phyloP scores from a whole-genome alignment of 1,139 yeast genomes.

The Yamadazyma jaroonii region DNA sequence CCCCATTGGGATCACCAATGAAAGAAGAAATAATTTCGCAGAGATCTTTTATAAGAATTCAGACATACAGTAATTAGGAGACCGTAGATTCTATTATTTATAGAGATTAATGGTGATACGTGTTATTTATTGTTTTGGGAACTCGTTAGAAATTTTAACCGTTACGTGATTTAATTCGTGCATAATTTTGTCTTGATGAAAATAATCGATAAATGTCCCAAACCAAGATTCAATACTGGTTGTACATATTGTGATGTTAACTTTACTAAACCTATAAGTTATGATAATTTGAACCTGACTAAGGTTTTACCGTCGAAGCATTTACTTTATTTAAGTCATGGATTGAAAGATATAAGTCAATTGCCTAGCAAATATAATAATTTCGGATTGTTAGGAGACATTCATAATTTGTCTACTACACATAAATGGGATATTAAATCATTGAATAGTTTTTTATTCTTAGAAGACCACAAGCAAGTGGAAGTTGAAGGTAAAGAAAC shows the following conservation, averaged over 20 bases:
- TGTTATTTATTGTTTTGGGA: no score
- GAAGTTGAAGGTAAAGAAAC: constrained; percentile 17
- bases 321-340: constrained; percentile 48
- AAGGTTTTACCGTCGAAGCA: constrained; percentile 55
- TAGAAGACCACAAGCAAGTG: constrained; percentile 11
- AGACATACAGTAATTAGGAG: no score
- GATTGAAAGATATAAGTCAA: constrained; percentile 22
- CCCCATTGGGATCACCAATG: no score
- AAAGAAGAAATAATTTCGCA: no score
- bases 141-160: no score
- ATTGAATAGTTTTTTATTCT: constrained; percentile 44
- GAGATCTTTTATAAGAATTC: no score
- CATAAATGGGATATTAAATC: constrained; percentile 40
- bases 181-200: constrained; percentile 4
- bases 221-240: constrained; percentile 55
- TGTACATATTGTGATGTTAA: constrained; percentile 57
- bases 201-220: constrained; percentile 40
- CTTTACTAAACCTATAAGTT: constrained; percentile 47
- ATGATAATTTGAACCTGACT: constrained; percentile 43
- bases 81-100: no score
- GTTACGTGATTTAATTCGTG: no score
- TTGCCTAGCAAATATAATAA: constrained; percentile 50
- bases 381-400: constrained; percentile 2
- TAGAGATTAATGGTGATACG: no score
- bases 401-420: not conserved